phyloP scores from a whole-genome alignment of 2,329 filamentous ascomycete genomes.

The Mariannaea elegans region DNA sequence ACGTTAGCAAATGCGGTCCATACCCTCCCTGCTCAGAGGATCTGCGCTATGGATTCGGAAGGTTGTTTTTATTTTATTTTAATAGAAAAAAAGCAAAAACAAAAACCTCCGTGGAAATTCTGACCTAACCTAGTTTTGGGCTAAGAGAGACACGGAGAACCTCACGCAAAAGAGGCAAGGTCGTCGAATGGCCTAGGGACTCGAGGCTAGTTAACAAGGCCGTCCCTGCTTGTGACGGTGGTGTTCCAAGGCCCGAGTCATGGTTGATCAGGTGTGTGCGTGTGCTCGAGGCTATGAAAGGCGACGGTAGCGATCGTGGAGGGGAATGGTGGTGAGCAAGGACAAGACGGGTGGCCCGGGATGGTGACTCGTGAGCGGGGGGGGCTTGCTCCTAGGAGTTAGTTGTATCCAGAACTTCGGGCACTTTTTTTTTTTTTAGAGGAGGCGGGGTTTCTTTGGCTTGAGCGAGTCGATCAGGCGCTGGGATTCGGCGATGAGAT shows the following conservation, averaged over 20 bases:
- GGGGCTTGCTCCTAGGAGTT: no score
- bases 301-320: neutral
- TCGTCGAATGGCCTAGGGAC: no score
- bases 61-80: neutral
- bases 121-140: no score
- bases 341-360: slow-evolving; percentile 30
- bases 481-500: neutral
- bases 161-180: no score
- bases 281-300: slow-evolving; percentile 2
- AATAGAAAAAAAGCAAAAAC: no score
- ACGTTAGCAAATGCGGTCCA: no score
- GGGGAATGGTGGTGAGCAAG: neutral
- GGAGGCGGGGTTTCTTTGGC: no score
- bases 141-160: no score
- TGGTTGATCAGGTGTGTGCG: slow-evolving; percentile 6
- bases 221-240: neutral
- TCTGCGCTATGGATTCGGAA: neutral
- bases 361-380: slow-evolving; percentile 22
- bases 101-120: no score
- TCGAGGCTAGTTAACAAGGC: no score
- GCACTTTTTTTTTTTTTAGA: neutral
- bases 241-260: neutral
- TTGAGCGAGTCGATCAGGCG: no score
- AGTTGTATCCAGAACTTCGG: no score
- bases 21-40: neutral